These are phyloP conservation scores for Arthrocladium fulminans DNA, from an alignment of 2,329 filamentous ascomycete species.

Conservation along the genomic window DNA sequence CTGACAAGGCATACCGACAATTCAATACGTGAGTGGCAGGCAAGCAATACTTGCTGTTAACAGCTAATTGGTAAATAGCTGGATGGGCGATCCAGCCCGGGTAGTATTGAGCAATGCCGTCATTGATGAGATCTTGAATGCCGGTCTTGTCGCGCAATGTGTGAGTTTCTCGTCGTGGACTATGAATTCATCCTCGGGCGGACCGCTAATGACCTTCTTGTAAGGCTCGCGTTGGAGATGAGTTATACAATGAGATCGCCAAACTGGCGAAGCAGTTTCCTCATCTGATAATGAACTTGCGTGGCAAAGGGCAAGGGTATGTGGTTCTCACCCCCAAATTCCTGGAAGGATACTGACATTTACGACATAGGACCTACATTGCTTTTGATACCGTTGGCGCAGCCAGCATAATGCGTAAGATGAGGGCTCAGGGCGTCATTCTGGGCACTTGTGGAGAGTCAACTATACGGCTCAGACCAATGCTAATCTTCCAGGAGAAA, in stretches of 20 bases:
- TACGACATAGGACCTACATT: constrained; percentile 64
- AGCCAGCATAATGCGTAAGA: constrained; percentile 67
- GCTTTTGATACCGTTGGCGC: constrained; percentile 75
- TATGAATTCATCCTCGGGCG: neutral
- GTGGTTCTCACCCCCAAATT: neutral
- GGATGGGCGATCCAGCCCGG: constrained; percentile 84
- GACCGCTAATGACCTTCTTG: too few species aligned
- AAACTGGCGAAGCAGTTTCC: constrained; percentile 61
- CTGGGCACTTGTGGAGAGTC: constrained; percentile 68
- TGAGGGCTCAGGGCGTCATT: constrained; percentile 72
- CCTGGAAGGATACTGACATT: too few species aligned
- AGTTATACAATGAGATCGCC: constrained; percentile 63
- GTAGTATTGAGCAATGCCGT: constrained; percentile 81
- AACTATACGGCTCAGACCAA: constrained; percentile 72
- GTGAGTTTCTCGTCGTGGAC: constrained; percentile 36
- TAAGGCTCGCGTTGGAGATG: constrained; percentile 52
- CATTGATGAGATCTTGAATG: constrained; percentile 64
- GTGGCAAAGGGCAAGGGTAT: constrained; percentile 68
- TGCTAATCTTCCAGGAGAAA: constrained; percentile 83
- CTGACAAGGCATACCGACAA: constrained; percentile 86
- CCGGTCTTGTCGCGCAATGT: constrained; percentile 67
- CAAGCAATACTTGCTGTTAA: too few species aligned
- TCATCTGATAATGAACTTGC: constrained; percentile 66
- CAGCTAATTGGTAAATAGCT: neutral
- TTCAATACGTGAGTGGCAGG: constrained; percentile 76